phyloP scores from a whole-genome alignment of 306 rosid genomes.

The Lagenaria siceraria region DNA sequence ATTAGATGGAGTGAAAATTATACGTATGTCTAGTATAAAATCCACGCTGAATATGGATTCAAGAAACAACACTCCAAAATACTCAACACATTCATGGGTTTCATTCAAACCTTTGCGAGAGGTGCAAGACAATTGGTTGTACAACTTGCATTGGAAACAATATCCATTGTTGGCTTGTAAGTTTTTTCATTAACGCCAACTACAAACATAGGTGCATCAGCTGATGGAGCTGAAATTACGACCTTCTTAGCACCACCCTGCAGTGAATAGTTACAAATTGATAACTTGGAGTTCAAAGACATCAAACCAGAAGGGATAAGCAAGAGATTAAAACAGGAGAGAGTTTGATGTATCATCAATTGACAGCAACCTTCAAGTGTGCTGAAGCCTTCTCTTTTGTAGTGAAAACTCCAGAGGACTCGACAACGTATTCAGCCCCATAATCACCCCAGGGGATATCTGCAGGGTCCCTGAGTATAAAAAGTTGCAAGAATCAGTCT shows the following conservation, averaged over 20 bases:
- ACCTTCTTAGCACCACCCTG: conserved; percentile 97
- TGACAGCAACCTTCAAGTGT: conserved; percentile 52
- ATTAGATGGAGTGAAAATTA: neutral
- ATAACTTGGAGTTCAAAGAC: conserved; percentile 1
- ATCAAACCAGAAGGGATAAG: neutral
- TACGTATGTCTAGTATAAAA: neutral
- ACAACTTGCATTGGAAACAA: conserved; percentile 97
- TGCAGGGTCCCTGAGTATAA: conserved; percentile 64
- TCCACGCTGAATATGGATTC: neutral
- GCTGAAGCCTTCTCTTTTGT: conserved; percentile 67
- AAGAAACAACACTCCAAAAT: neutral
- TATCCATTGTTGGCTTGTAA: conserved; percentile 69
- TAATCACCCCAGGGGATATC: conserved; percentile 92
- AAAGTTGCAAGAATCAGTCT: conserved; percentile 1
- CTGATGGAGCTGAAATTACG: conserved; percentile 95
- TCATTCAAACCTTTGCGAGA: conserved; percentile 72
- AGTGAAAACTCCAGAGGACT: conserved; percentile 92
- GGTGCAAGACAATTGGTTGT: conserved; percentile 99
- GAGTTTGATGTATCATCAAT: conserved; percentile 8
- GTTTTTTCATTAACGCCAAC: conserved; percentile 82
- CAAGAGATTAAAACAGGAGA: neutral
- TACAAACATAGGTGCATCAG: conserved; percentile 98
- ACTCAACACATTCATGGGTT: neutral
- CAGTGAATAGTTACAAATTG: conserved; percentile 18
- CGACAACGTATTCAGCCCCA: conserved; percentile 81